These are phyloP conservation scores for Botryosphaeria dothidea DNA, from an alignment of 2,329 filamentous ascomycete genomes.

Conservation along the genomic window DNA sequence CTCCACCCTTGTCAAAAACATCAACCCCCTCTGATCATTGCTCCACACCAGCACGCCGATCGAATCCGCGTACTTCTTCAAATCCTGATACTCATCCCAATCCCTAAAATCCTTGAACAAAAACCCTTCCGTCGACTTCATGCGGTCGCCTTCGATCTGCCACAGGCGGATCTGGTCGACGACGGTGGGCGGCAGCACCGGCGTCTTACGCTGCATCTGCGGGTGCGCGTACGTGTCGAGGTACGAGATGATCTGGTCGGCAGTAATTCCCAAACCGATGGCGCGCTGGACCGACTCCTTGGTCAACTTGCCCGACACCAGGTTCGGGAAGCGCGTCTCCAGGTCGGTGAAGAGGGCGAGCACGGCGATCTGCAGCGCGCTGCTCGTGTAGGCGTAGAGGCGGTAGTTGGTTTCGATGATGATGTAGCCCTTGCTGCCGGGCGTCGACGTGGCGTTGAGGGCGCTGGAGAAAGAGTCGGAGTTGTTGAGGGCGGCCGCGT, in stretches of 20 bases:
- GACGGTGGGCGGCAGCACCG: slow-evolving; percentile 89
- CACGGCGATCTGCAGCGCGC: slow-evolving; percentile 90
- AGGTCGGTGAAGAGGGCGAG: slow-evolving; percentile 87
- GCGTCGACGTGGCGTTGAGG: slow-evolving; percentile 46
- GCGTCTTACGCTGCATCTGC: slow-evolving; percentile 76
- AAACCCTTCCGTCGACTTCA: slow-evolving; percentile 81
- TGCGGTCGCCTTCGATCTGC: slow-evolving; percentile 95
- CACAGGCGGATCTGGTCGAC: slow-evolving; percentile 96
- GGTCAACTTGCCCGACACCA: slow-evolving; percentile 88
- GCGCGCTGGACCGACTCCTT: slow-evolving; percentile 85
- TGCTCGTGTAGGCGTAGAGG: slow-evolving; percentile 94
- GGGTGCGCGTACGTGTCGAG: slow-evolving; percentile 91
- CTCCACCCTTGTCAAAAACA: slow-evolving; percentile 90
- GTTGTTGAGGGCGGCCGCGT: slow-evolving; percentile 70
- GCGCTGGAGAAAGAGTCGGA: slow-evolving; percentile 69
- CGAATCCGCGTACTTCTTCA: slow-evolving; percentile 78
- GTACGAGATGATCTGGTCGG: slow-evolving; percentile 93
- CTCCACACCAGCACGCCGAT: slow-evolving; percentile 89
- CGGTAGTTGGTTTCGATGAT: slow-evolving; percentile 98
- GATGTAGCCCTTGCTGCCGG: slow-evolving; percentile 76
- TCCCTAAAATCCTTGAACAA: slow-evolving; percentile 86
- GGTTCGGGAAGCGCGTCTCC: slow-evolving; percentile 87
- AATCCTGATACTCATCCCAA: slow-evolving; percentile 67
- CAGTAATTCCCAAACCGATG: slow-evolving; percentile 87
- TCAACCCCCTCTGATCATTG: slow-evolving; percentile 75